phyloP scores from a whole-genome alignment of 805 yeast genomes.

The Myxozyma vanderwaltii region DNA sequence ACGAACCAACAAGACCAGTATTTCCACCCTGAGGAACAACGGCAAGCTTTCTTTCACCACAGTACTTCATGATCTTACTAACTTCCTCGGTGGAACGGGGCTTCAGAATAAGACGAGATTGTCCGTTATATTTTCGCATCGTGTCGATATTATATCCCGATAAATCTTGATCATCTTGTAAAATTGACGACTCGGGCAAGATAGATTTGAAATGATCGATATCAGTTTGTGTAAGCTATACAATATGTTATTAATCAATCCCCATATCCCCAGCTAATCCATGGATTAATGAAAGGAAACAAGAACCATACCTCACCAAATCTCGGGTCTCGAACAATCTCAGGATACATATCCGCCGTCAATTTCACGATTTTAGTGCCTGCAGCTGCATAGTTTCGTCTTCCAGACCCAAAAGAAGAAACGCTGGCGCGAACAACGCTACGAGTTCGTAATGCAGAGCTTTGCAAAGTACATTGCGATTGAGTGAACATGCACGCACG shows the following conservation, averaged over 20 bases:
- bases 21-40: slow-evolving; percentile 97
- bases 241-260: neutral
- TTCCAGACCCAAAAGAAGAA: neutral
- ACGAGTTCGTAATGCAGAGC: neutral
- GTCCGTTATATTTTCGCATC: slow-evolving; percentile 94
- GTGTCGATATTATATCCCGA: slow-evolving; percentile 82
- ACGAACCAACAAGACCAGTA: slow-evolving; percentile 71
- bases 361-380: slow-evolving; percentile 24
- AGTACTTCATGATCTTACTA: slow-evolving; percentile 71
- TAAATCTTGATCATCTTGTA: slow-evolving; percentile 65
- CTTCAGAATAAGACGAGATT: slow-evolving; percentile 73
- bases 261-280: neutral
- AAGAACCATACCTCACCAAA: slow-evolving; percentile 21
- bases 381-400: slow-evolving; percentile 8
- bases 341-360: slow-evolving; percentile 37
- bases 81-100: slow-evolving; percentile 83
- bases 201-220: slow-evolving; percentile 61
- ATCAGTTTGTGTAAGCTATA: slow-evolving; percentile 54
- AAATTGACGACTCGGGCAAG: slow-evolving; percentile 52
- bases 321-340: slow-evolving; percentile 34
- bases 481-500: neutral
- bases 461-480: neutral
- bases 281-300: neutral
- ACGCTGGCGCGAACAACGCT: neutral
- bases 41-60: slow-evolving; percentile 75